Base-by-base conservation (phyloP, 2,329 filamentous ascomycete genomes). In the Sarocladium strictum region DNA sequence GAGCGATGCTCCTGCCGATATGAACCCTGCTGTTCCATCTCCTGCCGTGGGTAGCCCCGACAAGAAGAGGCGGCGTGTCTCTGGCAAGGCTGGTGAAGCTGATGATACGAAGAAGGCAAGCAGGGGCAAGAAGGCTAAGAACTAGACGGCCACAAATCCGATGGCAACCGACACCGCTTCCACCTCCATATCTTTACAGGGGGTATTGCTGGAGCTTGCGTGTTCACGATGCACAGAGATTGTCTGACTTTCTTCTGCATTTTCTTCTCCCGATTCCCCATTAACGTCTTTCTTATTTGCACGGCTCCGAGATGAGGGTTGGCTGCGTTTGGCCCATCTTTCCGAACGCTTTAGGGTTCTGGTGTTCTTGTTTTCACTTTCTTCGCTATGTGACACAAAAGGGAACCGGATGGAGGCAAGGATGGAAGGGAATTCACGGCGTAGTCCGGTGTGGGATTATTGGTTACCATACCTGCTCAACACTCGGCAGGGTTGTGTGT, bases 41-140 rank as follows among this genome's bases (percentile, higher is more conserved):
- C 64, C 69, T 40, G 67, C 71, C 24, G 75, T 77, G 24, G 74
- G 74, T 55, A 83, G 78, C 66, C 80, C 81, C 27, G 81, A 81
- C 59, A 82, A 83, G 76, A 86, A 85, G 79, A 76, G 81, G 61
- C 79, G 84, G 69, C 72, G 82, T 56, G 71, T 73, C 10, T 80
- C 78, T 3, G 70, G 68, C 62, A 84, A 84, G 75, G 79, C 81
- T 56, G 66, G 71, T 56, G 70, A 77, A 55, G 69, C 70, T 60
- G 80, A 83, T 64, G 80, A 84, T 65, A 76, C 78, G 58, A 81
- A 81, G 76, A 82, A 81, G 72, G 79, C 76, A 54, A 74, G 73
- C 60, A 77, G 50, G 33, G 50, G 78, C 65, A 83, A 82, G 76
- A 83, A 83, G 78, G 74, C 71, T 73, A 72, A 72, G 69, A 69